Evolutionary conservation across 192 early-diverging fungal species (phyloP), one percentile per base, ranked within the genome.

Genomic region (Fimicolochytrium jonesii): DNA sequence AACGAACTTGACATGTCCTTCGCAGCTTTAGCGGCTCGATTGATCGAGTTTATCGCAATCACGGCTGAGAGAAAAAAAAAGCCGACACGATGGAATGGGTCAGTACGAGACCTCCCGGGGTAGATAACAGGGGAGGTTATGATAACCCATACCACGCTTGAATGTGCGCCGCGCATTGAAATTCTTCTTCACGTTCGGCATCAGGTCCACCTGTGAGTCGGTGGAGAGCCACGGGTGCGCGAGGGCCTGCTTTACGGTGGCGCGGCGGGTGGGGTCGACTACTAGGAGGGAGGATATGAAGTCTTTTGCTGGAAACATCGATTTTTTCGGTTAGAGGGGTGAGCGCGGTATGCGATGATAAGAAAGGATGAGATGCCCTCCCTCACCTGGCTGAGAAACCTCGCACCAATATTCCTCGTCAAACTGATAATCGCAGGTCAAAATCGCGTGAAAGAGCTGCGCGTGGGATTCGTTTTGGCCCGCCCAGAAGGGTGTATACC

Each of bases 381-480:
- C 33, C 43, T 9, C 37, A 69, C 37, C 34, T 46, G 32, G 15
- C 41, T 30, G 17, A n/a, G 56, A 75, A 32, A 79, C 61, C 33
- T 66, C 36, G 6, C 28, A 34, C 80, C 80, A 82, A 41, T 71
- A 68, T 54, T 81, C 78, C 15, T 70, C 66, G 45, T 81, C 78
- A 70, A 82, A 83, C 23, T 84, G 69, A 64, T 87, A 91, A 39
- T 81, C 61, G 51, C 86, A 82, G 3, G 70, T 69, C 44, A 92
- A 77, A 47, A 92, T 92, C 33, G 69, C 72, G 11, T 88, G 71
- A 59, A 87, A 92, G 3, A 92, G 69, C 1, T 67, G 55, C 7
- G 29, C 66, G 58, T 78, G 88, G 77, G 64, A 64, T 29, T 72
- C 64, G 6, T 59, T 15, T 35, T 77, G 64, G 1, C 63, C 70